Evolutionary conservation across 1,139 yeast genomes (phyloP), one percentile per base, ranked within the genome.

Genomic region (Geotrichum reessii): DNA sequence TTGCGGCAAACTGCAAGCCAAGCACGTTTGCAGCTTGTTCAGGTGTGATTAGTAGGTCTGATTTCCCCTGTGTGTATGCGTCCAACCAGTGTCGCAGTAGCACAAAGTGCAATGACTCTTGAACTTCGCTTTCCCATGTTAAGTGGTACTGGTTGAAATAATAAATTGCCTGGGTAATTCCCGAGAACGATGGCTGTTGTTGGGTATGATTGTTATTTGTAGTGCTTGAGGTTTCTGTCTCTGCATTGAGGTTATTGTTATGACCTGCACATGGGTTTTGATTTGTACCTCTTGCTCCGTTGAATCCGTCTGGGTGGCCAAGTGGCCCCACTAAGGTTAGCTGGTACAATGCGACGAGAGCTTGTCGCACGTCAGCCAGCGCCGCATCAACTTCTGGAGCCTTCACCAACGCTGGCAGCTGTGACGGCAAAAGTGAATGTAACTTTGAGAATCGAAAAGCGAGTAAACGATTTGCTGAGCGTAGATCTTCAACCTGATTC

Each of bases 91-190:
- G 56, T 12, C 58, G 47, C 21, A 61, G 55, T 51, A 64, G 59
- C 25, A 62, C 62, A 5, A 62, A 52, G 50, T 57, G 63, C 8
- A 66, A 62, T 1, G 66, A 65, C 47, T 63, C 62, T 56, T 68
- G 70, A 8, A 69, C 33, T 19, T 64, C 61, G 25, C 60, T 59
- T n/a, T 64, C 57, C 69, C 69, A 68, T 24, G 66, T 44, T 47
- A 56, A 57, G 51, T 65, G 62, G 64, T 66, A 69, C 53, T 64
- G 65, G 61, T 70, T 65, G 56, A 60, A 67, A 5, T 70, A 67
- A 9, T 37, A 3, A 5, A 37, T 37, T 14, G 44, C 44, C 5
- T n/a, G 17, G 7, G 19, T 19, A 5, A 37, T 8, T 1, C 19
- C 19, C 6, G 17, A 17, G 19, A n/a, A n/a, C n/a, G 19, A 19